phyloP scores from a whole-genome alignment of 768 basidiomycete species.

The Hericium rajendrae region DNA sequence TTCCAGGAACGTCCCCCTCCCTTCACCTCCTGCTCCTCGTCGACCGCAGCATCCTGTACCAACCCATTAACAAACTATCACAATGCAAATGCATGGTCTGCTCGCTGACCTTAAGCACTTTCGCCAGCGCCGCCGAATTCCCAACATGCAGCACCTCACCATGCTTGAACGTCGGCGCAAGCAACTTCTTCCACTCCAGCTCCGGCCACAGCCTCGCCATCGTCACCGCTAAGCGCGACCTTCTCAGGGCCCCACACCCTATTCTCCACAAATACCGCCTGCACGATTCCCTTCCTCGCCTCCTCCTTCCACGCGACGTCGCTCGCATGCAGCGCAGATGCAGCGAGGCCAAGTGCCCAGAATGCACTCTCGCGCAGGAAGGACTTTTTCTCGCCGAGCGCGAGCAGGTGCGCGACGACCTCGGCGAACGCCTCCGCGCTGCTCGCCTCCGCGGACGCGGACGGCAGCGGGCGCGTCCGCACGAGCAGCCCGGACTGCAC shows the following conservation, averaged over 20 bases:
- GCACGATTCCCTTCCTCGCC: constrained; percentile 42
- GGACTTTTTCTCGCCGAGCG: constrained; percentile 72
- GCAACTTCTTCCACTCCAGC: constrained; percentile 49
- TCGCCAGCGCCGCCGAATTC: constrained; percentile 69
- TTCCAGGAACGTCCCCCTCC: constrained; percentile 62
- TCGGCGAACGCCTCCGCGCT: constrained; percentile 49
- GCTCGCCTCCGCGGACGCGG: constrained; percentile 42
- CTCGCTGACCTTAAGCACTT: constrained; percentile 68
- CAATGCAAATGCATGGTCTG: not conserved
- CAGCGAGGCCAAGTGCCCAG: constrained; percentile 64
- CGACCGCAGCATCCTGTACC: constrained; percentile 33
- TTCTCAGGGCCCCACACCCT: constrained; percentile 81
- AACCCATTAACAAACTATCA: not conserved
- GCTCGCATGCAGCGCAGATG: constrained; percentile 50
- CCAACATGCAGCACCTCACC: constrained; percentile 52
- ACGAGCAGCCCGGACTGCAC: constrained; percentile 79
- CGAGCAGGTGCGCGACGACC: constrained; percentile 49
- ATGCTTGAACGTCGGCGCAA: constrained; percentile 72
- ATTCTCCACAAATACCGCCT: constrained; percentile 44
- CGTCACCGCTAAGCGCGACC: constrained; percentile 66
- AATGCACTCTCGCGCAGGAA: constrained; percentile 90
- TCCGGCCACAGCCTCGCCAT: constrained; percentile 53
- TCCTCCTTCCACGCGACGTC: constrained; percentile 63
- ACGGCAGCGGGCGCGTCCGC: constrained; percentile 43
- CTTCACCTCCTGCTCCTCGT: constrained; percentile 40